These are phyloP conservation scores for Maudiozyma bulderi DNA, from an alignment of 805 yeast genomes.

Conservation along the genomic window DNA sequence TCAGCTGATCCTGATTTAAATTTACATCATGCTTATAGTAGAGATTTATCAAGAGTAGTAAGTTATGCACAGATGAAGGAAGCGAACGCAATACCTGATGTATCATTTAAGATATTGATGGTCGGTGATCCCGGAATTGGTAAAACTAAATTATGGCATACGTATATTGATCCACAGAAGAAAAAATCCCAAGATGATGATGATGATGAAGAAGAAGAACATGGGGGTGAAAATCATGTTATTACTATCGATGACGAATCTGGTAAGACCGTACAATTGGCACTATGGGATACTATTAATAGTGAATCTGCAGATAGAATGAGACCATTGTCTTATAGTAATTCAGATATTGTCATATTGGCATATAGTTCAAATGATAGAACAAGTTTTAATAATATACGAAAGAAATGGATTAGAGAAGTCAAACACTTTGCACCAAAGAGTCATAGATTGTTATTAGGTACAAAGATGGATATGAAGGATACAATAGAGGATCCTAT, in stretches of 20 bases:
- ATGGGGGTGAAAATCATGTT: constrained; percentile 66
- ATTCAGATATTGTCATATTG: constrained; percentile 61
- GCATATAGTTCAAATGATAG: constrained; percentile 64
- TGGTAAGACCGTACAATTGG: constrained; percentile 50
- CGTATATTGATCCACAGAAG: constrained; percentile 43
- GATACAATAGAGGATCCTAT: constrained; percentile 16
- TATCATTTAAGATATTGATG: constrained; percentile 53
- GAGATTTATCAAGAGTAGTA: constrained; percentile 20
- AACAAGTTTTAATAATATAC: constrained; percentile 59
- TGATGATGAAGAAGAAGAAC: constrained; percentile 69
- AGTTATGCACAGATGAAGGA: constrained; percentile 21
- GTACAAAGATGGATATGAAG: constrained; percentile 63
- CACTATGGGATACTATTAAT: constrained; percentile 86
- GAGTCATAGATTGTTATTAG: constrained; percentile 70
- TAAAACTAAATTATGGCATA: constrained; percentile 62
- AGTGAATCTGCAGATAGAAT: constrained; percentile 79
- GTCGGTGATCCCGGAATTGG: constrained; percentile 92
- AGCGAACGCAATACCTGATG: constrained; percentile 25
- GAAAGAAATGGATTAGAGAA: constrained; percentile 84
- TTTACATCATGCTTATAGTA: constrained; percentile 13
- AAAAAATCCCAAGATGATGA: constrained; percentile 30
- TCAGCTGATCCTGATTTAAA: not conserved
- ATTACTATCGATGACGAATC: constrained; percentile 34
- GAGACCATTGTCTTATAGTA: constrained; percentile 72
- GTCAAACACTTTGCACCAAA: constrained; percentile 74